Evolutionary conservation across 2,329 filamentous ascomycete genomes (phyloP), one percentile per base, ranked within the genome.

Genomic region (Penicillium vulpinum): DNA sequence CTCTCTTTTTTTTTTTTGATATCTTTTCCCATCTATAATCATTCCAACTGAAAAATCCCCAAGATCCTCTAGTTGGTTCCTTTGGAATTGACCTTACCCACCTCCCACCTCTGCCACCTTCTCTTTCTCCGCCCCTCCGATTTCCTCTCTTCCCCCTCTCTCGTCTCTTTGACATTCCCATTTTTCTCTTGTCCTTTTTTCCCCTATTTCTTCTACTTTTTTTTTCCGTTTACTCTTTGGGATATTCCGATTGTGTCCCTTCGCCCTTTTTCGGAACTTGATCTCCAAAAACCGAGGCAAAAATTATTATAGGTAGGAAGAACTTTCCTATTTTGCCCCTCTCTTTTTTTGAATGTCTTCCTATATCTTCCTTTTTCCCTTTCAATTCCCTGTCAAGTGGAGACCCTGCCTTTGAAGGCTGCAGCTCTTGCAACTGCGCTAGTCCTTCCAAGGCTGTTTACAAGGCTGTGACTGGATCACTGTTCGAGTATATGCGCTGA

Each of bases 261-360:
- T 50, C 35, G 8, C 21, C 5, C 4, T 29, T 45, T 18, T 36
- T 26, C 39, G 22, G 29, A 21, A 40, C 28, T 39, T 35, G 46
- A 36, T 45, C 39, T 24, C 33, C 3, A 24, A 4, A 33, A 24
- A 3, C 5, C 15, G 9, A 40, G 15, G 21, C 51, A 45, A 44
- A 57, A 33, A 38, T 22, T 45, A 33, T 45, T 13, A 51, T 57
- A 63, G 62, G 62, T 63, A 54, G 58, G 60, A 56, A 56, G 47
- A 48, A 55, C 40, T 40, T 35, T 41, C 33, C 39, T 35, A 35
- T 40, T n/a, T 24, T 43, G 35, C 46, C 51, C 45, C 54, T 39
- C 53, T 26, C 29, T 41, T 2, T 41, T 2, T 33, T 44, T 22
- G 43, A 45, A 47, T 29, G 43, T 41, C 38, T 40, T 49, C 44